Evolutionary conservation across 768 basidiomycete genomes (phyloP).

Genomic region (Kwoniella botswanensis): DNA sequence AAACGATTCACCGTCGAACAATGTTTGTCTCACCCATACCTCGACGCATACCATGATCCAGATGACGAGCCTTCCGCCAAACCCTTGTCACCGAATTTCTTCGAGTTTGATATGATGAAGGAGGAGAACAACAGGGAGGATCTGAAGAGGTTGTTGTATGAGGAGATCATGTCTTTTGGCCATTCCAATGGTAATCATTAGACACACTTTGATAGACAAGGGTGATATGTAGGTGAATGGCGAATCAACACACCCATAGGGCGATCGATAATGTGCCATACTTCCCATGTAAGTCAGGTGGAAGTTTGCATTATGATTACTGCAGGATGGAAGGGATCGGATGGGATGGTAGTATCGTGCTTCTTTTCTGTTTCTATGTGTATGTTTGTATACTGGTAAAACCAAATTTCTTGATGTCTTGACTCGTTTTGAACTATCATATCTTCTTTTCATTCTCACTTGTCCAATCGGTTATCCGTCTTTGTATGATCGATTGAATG

Average conservation of each 20-base stretch:
- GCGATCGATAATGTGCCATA: too few relatives aligned
- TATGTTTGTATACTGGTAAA: not conserved
- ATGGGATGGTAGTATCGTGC: not conserved
- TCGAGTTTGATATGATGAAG: conserved; percentile 96
- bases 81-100: conserved; percentile 94
- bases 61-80: conserved; percentile 96
- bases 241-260: not conserved
- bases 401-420: too few relatives aligned
- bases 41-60: conserved; percentile 94
- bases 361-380: not conserved
- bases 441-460: too few relatives aligned
- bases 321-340: not conserved
- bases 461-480: not conserved
- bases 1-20: conserved; percentile 94
- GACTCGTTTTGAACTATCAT: too few relatives aligned
- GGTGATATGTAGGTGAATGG: not conserved
- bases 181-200: conserved; percentile 3
- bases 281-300: too few relatives aligned
- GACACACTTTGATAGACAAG: too few relatives aligned
- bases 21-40: conserved; percentile 90
- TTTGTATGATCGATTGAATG: not conserved
- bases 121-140: conserved; percentile 95
- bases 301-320: too few relatives aligned
- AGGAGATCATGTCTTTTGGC: conserved; percentile 86
- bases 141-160: conserved; percentile 74